Conservation (phyloP, 306 rosid genomes). For the Trichosanthes cucumerina region DNA sequence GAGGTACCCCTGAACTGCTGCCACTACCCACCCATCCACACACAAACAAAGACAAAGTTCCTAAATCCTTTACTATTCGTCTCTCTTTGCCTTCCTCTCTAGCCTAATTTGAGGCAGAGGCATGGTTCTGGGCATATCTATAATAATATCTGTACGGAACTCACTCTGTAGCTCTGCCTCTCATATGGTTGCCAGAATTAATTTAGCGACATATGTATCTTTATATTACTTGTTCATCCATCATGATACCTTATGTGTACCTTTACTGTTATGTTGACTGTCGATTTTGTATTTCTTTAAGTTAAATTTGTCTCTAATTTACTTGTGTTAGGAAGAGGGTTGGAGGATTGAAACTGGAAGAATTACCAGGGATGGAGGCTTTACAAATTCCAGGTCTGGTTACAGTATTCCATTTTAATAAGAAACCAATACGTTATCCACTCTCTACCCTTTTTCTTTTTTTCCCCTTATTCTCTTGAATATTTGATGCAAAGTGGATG, state of each 20-base stretch:
- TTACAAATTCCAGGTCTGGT: conserved; percentile 70
- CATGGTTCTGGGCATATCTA: neutral
- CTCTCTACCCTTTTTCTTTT: neutral
- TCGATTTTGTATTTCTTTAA: neutral
- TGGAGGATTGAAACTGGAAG: conserved; percentile 91
- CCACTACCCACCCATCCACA: neutral
- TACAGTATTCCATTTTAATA: neutral
- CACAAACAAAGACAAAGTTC: neutral
- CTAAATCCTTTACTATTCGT: neutral
- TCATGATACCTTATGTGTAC: neutral
- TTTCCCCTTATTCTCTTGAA: neutral
- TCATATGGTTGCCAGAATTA: neutral
- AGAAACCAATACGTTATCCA: neutral
- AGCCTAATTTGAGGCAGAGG: neutral
- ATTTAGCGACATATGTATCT: neutral
- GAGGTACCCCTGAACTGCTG: conserved; percentile 32
- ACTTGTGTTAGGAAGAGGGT: conserved; percentile 66
- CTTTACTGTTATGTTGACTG: neutral
- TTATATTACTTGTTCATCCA: neutral
- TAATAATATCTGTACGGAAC: neutral
- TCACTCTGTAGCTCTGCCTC: neutral
- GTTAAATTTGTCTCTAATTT: neutral
- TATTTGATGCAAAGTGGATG: neutral
- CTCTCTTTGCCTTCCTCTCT: neutral
- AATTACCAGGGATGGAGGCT: conserved; percentile 77